phyloP scores from a whole-genome alignment of 2,329 filamentous ascomycete genomes.

The Neonectria punicea region DNA sequence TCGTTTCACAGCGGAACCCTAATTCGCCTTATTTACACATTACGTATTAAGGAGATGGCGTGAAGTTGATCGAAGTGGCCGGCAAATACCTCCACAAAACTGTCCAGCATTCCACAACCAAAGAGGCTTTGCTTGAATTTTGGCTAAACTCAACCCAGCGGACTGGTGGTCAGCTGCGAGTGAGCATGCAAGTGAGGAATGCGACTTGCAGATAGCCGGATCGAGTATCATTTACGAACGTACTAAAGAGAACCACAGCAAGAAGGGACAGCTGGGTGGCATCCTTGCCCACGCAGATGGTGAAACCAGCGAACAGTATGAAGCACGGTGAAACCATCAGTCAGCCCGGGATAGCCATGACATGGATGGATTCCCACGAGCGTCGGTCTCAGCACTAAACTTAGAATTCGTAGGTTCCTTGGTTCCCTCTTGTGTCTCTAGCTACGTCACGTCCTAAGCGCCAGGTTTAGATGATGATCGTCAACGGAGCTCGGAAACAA shows the following conservation, averaged over 20 bases:
- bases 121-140: background rate
- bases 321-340: background rate
- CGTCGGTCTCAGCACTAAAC: background rate
- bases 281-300: background rate
- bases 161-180: background rate
- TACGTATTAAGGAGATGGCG: too few relatives aligned
- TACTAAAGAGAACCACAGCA: background rate
- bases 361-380: background rate
- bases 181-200: background rate
- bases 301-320: background rate
- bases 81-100: background rate
- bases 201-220: background rate
- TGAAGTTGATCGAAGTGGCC: background rate
- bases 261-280: background rate
- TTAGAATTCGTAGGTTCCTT: background rate
- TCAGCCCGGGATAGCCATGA: background rate
- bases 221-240: background rate
- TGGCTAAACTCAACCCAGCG: background rate
- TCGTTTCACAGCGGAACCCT: background rate
- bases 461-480: conserved; percentile 7
- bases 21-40: background rate
- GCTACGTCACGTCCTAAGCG: background rate
- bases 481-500: background rate
- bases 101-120: background rate
- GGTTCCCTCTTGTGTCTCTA: background rate